Conservation (phyloP, 306 rosid genomes). For the Ceratonia siliqua region DNA sequence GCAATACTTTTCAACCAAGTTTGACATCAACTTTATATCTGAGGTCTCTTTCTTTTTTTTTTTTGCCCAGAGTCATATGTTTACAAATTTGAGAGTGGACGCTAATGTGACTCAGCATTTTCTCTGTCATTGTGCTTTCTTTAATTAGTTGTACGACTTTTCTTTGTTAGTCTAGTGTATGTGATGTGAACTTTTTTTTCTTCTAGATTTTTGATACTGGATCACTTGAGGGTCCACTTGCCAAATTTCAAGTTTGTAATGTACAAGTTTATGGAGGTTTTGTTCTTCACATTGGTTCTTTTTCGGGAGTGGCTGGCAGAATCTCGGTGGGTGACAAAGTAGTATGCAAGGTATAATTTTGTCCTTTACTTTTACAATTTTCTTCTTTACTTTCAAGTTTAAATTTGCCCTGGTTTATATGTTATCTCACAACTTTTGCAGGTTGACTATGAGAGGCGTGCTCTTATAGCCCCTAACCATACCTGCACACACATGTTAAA, state of each 20-base stretch:
- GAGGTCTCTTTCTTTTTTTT: neutral
- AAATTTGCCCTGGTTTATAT: constrained; percentile 2
- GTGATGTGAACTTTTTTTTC: constrained; percentile 27
- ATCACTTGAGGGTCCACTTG: constrained; percentile 60
- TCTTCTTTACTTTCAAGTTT: neutral
- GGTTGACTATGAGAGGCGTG: constrained; percentile 91
- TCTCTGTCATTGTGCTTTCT: neutral
- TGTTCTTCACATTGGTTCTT: constrained; percentile 81
- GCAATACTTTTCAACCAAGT: neutral
- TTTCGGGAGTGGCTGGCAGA: constrained; percentile 49
- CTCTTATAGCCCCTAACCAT: constrained; percentile 89
- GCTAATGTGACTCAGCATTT: neutral
- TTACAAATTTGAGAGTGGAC: neutral
- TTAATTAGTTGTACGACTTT: constrained; percentile 5
- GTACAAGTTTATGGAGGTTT: constrained; percentile 94
- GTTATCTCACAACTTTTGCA: constrained; percentile 40
- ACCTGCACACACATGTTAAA: constrained; percentile 98
- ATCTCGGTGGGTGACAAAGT: constrained; percentile 78
- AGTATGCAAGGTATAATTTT: constrained; percentile 67
- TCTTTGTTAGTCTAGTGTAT: constrained; percentile 19
- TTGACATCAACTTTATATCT: neutral
- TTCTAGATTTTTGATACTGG: constrained; percentile 92
- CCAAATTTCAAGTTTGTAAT: constrained; percentile 69
- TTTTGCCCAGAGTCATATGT: neutral
- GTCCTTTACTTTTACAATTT: neutral